A percentile compares a stretch with the other conserved stretches of the same genome.
Conservation (phyloP, 352 stramenopile genomes). For the Phytophthora palmivora region DNA sequence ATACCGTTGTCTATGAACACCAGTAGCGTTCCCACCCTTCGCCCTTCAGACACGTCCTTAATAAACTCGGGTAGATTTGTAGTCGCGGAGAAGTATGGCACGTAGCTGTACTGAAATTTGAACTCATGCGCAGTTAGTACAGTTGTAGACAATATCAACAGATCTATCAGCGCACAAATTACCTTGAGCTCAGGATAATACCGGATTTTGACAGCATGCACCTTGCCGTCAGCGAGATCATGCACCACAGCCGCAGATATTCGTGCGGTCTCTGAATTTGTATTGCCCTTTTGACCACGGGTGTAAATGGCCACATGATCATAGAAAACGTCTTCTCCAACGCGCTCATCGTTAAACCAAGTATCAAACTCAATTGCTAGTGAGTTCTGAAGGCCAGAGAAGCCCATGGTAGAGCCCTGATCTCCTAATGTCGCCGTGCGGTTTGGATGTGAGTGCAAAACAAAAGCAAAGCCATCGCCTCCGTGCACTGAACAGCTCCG, state of each 20-base stretch:
- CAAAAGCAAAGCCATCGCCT: constrained; percentile 92
- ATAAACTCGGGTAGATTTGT: constrained; percentile 64
- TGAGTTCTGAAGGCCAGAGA: constrained; percentile 80
- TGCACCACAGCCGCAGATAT: constrained; percentile 73
- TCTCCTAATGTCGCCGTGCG: constrained; percentile 64
- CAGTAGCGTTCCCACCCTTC: constrained; percentile 82
- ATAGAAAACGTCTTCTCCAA: constrained; percentile 58
- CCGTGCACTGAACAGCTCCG: constrained; percentile 88
- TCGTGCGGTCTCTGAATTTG: constrained; percentile 46
- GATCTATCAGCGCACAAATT: background rate
- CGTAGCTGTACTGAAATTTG: constrained; percentile 58
- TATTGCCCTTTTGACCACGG: constrained; percentile 44
- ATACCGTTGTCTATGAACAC: constrained; percentile 92
- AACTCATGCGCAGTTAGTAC: constrained; percentile 7
- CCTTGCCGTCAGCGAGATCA: constrained; percentile 83
- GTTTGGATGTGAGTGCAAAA: constrained; percentile 82
- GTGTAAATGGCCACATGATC: constrained; percentile 83
- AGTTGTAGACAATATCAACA: constrained; percentile 1
- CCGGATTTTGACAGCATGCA: constrained; percentile 86
- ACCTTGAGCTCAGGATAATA: constrained; percentile 89
- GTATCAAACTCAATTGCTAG: constrained; percentile 94
- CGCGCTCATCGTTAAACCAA: constrained; percentile 74
- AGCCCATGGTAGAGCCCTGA: constrained; percentile 66
- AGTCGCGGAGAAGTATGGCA: constrained; percentile 71
- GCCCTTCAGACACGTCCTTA: constrained; percentile 88